Evolutionary conservation across 2,329 filamentous ascomycete genomes (phyloP).

Genomic region (Diaporthe aspalathi): DNA sequence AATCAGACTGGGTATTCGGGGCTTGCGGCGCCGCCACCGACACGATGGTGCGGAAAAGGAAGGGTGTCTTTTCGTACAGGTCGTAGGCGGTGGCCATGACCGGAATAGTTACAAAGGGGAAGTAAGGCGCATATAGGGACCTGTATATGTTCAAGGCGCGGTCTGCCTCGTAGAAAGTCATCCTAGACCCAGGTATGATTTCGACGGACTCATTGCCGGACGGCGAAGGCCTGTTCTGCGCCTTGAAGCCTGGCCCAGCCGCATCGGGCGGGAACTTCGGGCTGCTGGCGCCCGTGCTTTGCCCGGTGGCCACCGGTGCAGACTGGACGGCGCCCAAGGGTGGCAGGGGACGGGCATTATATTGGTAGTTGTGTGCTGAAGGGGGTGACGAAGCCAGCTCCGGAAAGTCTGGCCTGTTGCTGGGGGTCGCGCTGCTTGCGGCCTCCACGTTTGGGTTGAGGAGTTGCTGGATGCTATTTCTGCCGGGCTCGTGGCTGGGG

Average conservation of each 20-base stretch:
- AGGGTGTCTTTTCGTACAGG: slow-evolving; percentile 47
- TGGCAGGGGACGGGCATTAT: slow-evolving; percentile 29
- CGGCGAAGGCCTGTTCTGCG: slow-evolving; percentile 5
- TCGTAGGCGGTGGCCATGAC: slow-evolving; percentile 43
- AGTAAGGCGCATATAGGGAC: slow-evolving; percentile 48
- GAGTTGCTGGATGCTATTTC: slow-evolving; percentile 37
- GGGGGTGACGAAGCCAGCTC: slow-evolving; percentile 28
- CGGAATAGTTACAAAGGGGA: slow-evolving; percentile 53
- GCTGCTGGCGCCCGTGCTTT: neutral
- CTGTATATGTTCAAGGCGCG: slow-evolving; percentile 50
- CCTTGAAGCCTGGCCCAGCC: slow-evolving; percentile 12
- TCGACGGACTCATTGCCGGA: slow-evolving; percentile 41
- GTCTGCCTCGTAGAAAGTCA: slow-evolving; percentile 50
- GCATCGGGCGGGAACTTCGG: neutral
- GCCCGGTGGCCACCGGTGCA: slow-evolving; percentile 12
- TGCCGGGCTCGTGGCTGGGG: slow-evolving; percentile 23
- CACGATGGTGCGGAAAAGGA: slow-evolving; percentile 54
- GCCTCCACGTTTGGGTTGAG: slow-evolving; percentile 36
- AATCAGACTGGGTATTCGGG: slow-evolving; percentile 47
- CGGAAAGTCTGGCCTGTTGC: slow-evolving; percentile 21
- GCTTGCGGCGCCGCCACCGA: slow-evolving; percentile 49
- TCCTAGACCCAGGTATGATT: slow-evolving; percentile 51
- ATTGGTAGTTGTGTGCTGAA: slow-evolving; percentile 23
- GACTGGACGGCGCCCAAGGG: slow-evolving; percentile 19
- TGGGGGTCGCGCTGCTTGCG: neutral